Evolutionary conservation across 257 asterid genomes (phyloP).

Genomic region (Nicotiana obtusifolia): DNA sequence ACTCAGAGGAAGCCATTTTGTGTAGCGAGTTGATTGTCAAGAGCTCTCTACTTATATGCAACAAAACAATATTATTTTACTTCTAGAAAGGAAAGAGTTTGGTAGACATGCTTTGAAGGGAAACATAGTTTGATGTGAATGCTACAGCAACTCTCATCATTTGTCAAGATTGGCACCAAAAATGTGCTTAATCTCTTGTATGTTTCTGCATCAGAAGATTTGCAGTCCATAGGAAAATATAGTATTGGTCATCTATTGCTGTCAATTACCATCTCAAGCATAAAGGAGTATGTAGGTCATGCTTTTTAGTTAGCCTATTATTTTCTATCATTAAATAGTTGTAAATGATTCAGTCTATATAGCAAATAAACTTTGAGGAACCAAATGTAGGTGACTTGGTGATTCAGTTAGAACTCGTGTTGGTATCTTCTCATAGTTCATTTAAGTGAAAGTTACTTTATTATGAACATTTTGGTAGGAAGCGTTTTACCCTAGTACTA

Average conservation of each 20-base stretch:
- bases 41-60: constrained; percentile 30
- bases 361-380: not conserved
- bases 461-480: not conserved
- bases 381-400: not conserved
- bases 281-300: not conserved
- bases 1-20: constrained; percentile 48
- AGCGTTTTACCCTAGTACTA: not conserved
- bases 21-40: constrained; percentile 22
- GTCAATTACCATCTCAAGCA: constrained; percentile 11
- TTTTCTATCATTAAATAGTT: not conserved
- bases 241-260: constrained; percentile 26
- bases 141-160: constrained; percentile 26
- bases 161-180: not conserved
- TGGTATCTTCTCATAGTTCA: not conserved
- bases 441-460: not conserved
- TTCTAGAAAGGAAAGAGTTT: constrained; percentile 22
- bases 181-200: not conserved
- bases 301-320: not conserved
- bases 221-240: not conserved
- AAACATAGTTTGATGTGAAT: constrained; percentile 34
- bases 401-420: not conserved
- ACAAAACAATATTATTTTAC: not conserved
- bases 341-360: not conserved
- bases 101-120: constrained; percentile 41
- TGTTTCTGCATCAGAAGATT: not conserved